A percentile compares a stretch with the other conserved stretches of the same genome.
These are phyloP conservation scores for Calocybe gambosa DNA, from an alignment of 1,284 basidiomycete species.

Conservation along the genomic window DNA sequence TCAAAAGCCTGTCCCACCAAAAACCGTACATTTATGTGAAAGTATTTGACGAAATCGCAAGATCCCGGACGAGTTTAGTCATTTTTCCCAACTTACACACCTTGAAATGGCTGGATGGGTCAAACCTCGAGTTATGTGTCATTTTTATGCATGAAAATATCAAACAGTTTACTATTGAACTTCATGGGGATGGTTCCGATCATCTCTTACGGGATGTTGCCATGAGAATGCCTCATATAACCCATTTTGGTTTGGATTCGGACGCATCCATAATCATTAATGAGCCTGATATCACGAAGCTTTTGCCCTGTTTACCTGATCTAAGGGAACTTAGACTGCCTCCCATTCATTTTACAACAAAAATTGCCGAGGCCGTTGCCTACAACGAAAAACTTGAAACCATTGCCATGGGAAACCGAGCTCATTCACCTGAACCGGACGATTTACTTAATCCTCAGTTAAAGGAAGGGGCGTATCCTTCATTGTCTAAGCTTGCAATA, in stretches of 20 bases:
- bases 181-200: slow-evolving; percentile 16
- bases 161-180: slow-evolving; percentile 24
- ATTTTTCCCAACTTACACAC: slow-evolving; percentile 51
- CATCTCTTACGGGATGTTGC: slow-evolving; percentile 45
- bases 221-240: slow-evolving; percentile 46
- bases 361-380: slow-evolving; percentile 41
- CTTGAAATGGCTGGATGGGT: slow-evolving; percentile 40
- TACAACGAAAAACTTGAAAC: slow-evolving; percentile 35
- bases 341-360: slow-evolving; percentile 41
- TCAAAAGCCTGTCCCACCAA: slow-evolving; percentile 35
- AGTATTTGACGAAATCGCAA: slow-evolving; percentile 48
- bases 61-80: slow-evolving; percentile 43
- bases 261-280: slow-evolving; percentile 29
- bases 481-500: slow-evolving; percentile 46
- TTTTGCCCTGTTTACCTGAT: slow-evolving; percentile 36
- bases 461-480: slow-evolving; percentile 45
- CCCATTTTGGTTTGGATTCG: slow-evolving; percentile 37
- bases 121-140: slow-evolving; percentile 24
- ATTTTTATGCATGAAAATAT: slow-evolving; percentile 37
- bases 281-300: slow-evolving; percentile 28
- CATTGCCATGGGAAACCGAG: slow-evolving; percentile 35
- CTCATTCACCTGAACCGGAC: slow-evolving; percentile 29
- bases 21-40: slow-evolving; percentile 16
- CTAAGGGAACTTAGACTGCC: slow-evolving; percentile 47
- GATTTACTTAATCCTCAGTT: slow-evolving; percentile 36